A percentile compares a stretch with the other conserved stretches of the same genome.
These are phyloP conservation scores for Chaetomiaceae sp. DNA, from an alignment of 2,329 filamentous ascomycete species.

Conservation along the genomic window DNA sequence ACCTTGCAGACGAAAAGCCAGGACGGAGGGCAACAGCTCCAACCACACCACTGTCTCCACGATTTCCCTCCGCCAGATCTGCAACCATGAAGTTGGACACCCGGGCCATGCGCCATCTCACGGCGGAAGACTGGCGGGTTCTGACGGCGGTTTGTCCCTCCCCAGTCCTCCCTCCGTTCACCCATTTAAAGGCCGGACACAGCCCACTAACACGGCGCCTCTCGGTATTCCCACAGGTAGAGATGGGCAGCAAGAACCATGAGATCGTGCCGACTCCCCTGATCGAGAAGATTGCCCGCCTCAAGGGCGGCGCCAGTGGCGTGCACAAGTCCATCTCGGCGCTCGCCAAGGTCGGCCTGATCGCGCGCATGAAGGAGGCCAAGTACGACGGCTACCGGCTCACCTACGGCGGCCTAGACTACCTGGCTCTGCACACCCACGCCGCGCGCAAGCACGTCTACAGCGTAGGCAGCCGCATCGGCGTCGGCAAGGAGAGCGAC, in stretches of 20 bases:
- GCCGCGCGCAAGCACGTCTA: slow-evolving; percentile 75
- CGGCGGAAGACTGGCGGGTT: slow-evolving; percentile 89
- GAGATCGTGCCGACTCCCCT: slow-evolving; percentile 89
- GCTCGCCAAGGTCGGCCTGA: slow-evolving; percentile 85
- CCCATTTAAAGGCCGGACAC: neutral
- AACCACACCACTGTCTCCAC: neutral
- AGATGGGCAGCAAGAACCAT: slow-evolving; percentile 92
- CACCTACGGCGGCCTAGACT: slow-evolving; percentile 94
- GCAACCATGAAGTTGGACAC: slow-evolving; percentile 86
- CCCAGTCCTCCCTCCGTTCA: slow-evolving; percentile 22
- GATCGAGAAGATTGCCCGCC: slow-evolving; percentile 76
- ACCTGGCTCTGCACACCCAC: slow-evolving; percentile 89
- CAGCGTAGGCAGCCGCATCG: slow-evolving; percentile 89
- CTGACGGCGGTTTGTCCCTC: slow-evolving; percentile 68
- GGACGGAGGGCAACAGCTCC: slow-evolving; percentile 25
- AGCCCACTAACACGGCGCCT: slow-evolving; percentile 14
- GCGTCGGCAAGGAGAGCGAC: slow-evolving; percentile 95
- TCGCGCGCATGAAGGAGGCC: slow-evolving; percentile 88
- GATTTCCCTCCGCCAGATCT: neutral
- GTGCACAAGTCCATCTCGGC: slow-evolving; percentile 84
- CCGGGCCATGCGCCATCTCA: slow-evolving; percentile 86
- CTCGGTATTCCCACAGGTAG: slow-evolving; percentile 56
- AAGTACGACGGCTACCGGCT: slow-evolving; percentile 97
- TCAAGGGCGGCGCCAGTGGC: slow-evolving; percentile 69
- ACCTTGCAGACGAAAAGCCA: too few species aligned